Conservation (phyloP, 129 eudicot genomes). For the Helichrysum umbraculigerum region DNA sequence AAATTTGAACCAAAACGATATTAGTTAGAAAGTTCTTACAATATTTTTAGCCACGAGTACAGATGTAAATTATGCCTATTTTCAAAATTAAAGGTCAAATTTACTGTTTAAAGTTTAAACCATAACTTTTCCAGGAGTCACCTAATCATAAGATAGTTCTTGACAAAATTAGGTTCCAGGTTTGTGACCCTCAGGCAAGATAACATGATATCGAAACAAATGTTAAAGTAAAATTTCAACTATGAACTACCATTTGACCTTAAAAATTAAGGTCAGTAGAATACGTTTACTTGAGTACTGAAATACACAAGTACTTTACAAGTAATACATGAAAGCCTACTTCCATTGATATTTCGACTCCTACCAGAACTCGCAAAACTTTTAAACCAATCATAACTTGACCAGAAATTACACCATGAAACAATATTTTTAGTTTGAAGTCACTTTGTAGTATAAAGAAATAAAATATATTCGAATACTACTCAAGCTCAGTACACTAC, state of each 20-base stretch:
- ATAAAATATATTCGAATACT: neutral
- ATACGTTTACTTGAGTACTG: neutral
- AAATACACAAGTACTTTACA: neutral
- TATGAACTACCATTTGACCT: neutral
- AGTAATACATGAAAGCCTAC: too few species aligned
- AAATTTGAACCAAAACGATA: neutral
- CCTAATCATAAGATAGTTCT: neutral
- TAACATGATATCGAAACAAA: neutral
- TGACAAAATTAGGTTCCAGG: too few species aligned
- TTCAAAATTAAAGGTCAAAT: neutral
- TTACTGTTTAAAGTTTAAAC: too few species aligned
- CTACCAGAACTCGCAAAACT: too few species aligned
- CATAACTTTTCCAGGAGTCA: too few species aligned
- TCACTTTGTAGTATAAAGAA: neutral
- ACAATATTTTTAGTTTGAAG: neutral
- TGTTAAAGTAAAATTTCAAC: neutral
- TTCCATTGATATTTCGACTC: too few species aligned
- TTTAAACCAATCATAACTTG: neutral
- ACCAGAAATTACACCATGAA: neutral
- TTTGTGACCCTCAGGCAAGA: neutral
- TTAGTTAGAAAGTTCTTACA: neutral
- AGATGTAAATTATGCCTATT: neutral
- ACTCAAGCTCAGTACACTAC: neutral
- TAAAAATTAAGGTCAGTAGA: neutral
- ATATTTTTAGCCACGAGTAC: neutral